Conservation (phyloP, 176 grass and related monocot genomes). For the Aegilops sharonensis region DNA sequence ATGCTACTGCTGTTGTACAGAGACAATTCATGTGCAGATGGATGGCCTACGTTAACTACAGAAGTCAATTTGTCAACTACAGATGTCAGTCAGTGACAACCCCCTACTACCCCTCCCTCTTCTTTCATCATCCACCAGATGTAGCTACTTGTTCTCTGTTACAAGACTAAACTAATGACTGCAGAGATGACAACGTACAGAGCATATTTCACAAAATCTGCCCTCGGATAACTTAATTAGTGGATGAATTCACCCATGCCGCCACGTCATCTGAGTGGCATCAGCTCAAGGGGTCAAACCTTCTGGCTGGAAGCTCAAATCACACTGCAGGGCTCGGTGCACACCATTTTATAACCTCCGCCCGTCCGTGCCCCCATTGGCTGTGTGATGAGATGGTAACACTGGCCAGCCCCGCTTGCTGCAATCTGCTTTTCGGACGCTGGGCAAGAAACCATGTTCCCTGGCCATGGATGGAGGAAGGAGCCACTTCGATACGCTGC, state of each 20-base stretch:
- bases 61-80: slow-evolving; percentile 14
- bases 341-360: slow-evolving; percentile 26
- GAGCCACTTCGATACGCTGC: slow-evolving; percentile 14
- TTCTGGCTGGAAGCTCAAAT: slow-evolving; percentile 37
- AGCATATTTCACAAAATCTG: slow-evolving; percentile 37
- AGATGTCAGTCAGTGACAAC: slow-evolving; percentile 10
- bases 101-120: background rate
- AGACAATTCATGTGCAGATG: slow-evolving; percentile 14
- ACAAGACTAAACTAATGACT: slow-evolving; percentile 16
- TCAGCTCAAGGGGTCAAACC: slow-evolving; percentile 16
- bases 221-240: slow-evolving; percentile 29
- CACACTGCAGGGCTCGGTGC: slow-evolving; percentile 36
- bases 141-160: slow-evolving; percentile 22
- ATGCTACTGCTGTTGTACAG: slow-evolving; percentile 28
- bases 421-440: slow-evolving; percentile 16
- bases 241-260: slow-evolving; percentile 36
- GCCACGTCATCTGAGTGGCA: slow-evolving; percentile 4
- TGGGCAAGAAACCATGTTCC: slow-evolving; percentile 21
- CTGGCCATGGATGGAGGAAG: slow-evolving; percentile 13
- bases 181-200: slow-evolving; percentile 24
- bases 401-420: slow-evolving; percentile 36
- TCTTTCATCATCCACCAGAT: slow-evolving; percentile 13
- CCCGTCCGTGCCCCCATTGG: slow-evolving; percentile 25
- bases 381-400: slow-evolving; percentile 25
- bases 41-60: slow-evolving; percentile 17